Evolutionary conservation across 768 basidiomycete genomes (phyloP), one percentile per base, ranked within the genome.

Genomic region (Tulasnella sp.): DNA sequence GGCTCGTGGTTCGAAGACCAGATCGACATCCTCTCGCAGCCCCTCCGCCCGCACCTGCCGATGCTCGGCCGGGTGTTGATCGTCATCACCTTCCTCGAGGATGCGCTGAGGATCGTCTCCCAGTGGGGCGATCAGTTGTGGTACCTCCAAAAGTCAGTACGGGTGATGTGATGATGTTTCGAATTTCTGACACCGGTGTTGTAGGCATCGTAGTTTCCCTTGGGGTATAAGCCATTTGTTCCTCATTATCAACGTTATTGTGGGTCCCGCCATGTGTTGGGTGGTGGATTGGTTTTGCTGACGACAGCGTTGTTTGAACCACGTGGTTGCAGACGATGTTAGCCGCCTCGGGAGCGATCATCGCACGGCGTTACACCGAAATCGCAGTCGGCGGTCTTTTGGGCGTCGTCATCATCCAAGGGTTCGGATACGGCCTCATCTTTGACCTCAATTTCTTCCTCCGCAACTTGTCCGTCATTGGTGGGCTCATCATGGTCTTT

Each of bases 401-500:
- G 53, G 76, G 74, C 49, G 96, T 98, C 49, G 93, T 99, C 57
- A 71, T 98, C 64, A 81, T 92, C 42, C 96, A 99, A 72, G 94
- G 94, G 42, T 86, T 99, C 64, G 96, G 96, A 63, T 99, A 99
- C 66, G 96, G 96, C 32, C 86, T 99, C 69, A 94, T 99, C 66
- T 99, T 99, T 71, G 96, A 98, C 77, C 78, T 98, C 69, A 98
- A 88, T 73, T 99, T 99, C 79, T 99, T 99, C 90, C 84, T 98
- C 42, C 92, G 96, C 69, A 99, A 98, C 72, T 77, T 99, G 57
- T 87, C 84, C 61, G 96, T 99, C 67, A 91, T 98, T 61, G 96
- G 96, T 55, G 96, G 96, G 53, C 81, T 99, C 43, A 83, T 99
- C 72, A 99, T 99, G 96, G 93, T 98, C 23, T 92, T 99, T 71